A percentile compares a stretch with the other conserved stretches of the same genome.
phyloP scores from a whole-genome alignment of 768 basidiomycete genomes.

The Leucocoprinus leucothites region DNA sequence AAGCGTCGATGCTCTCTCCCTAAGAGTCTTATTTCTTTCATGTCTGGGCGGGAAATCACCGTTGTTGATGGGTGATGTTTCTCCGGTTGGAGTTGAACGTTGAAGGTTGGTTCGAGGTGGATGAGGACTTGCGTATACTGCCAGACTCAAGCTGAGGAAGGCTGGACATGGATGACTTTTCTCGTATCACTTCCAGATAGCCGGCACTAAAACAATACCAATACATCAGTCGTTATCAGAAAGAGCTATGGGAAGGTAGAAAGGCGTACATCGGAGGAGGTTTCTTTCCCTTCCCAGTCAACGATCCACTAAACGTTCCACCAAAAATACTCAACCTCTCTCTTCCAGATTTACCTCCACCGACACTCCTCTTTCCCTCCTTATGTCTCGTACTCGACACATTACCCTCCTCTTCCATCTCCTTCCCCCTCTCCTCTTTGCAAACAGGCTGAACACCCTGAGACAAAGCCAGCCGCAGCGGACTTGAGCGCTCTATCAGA shows the following conservation, averaged over 20 bases:
- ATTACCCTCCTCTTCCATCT: conserved; percentile 22
- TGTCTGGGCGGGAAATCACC: conserved; percentile 15
- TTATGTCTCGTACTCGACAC: conserved; percentile 30
- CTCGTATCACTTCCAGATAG: conserved; percentile 17
- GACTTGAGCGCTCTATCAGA: conserved; percentile 56
- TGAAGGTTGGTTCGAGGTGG: conserved; percentile 39
- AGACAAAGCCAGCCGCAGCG: conserved; percentile 30
- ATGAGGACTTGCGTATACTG: conserved; percentile 36
- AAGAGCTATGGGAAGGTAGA: too few species aligned
- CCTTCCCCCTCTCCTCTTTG: conserved; percentile 28
- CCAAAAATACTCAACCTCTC: conserved; percentile 87
- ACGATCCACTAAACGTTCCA: conserved; percentile 51
- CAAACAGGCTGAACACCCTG: conserved; percentile 8
- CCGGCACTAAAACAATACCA: background rate
- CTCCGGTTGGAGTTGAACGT: conserved; percentile 23
- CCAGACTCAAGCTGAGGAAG: conserved; percentile 45
- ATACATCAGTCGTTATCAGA: too few species aligned
- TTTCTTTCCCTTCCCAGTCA: conserved; percentile 66
- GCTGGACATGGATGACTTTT: conserved; percentile 43
- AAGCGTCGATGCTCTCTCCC: conserved; percentile 21
- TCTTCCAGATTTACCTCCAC: conserved; percentile 35
- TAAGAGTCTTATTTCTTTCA: conserved; percentile 17
- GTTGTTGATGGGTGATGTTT: background rate
- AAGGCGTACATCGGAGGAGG: conserved; percentile 68
- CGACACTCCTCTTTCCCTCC: conserved; percentile 48